Evolutionary conservation across 768 basidiomycete species (phyloP), one percentile per base, ranked within the genome.

Genomic region (Agaricus blazei): DNA sequence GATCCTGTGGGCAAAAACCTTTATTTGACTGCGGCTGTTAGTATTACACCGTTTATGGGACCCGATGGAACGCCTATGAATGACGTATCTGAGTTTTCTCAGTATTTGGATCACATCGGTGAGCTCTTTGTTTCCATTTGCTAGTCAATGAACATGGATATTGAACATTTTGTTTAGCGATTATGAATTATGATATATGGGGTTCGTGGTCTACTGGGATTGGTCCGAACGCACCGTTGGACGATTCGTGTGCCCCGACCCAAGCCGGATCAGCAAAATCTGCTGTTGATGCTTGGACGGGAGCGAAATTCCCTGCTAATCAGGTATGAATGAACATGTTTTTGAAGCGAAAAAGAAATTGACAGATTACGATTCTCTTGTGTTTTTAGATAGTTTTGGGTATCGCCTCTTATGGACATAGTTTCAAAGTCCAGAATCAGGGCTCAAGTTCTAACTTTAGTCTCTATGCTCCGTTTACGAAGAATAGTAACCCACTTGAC

Each of bases 211-310:
- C 75, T 62, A 65, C 70, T 61, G 62, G 78, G 58, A 73, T 83
- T 48, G 93, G 92, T 3, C 85, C 94, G 4, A 95, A 97, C 66
- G 85, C 93, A 0, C 93, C 94, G 4, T 79, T 96, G 19, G 70
- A 79, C 34, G 84, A 93, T 69, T 71, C 78, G 0, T 95, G 93
- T 64, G 80, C 82, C 0, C 60, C 69, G 3, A 70, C 82, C 0
- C 61, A 68, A 2, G 69, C 74, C 29, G 91, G 90, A 8, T 92
- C 90, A 54, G 92, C 83, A 6, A 73, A 76, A n/a, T 79, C 80
- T 19, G 86, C 89, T 8, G 77, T 97, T 38, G 63, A 74, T 11
- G 77, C 79, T 4, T 96, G 93, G 94, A 81, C 75, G 0, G 60
- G 59, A 0, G 93, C 93, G n/a, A 83, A 83, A 23, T 83, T 97